Evolutionary conservation across 352 stramenopile genomes (phyloP), one percentile per base, ranked within the genome.

Genomic region (Phytophthora megakarya): DNA sequence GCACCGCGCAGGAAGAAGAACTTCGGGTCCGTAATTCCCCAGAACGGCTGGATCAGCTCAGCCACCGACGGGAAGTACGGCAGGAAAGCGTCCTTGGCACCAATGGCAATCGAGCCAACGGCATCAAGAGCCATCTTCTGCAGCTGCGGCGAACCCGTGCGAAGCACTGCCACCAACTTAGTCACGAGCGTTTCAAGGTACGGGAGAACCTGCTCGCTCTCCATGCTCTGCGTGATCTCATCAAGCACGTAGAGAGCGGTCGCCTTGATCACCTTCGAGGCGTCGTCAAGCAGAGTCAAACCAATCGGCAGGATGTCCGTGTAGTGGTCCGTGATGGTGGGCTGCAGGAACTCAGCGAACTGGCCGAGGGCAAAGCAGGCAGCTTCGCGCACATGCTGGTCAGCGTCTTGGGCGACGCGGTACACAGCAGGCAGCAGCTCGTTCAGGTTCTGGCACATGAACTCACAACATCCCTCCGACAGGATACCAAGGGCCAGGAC

Each of bases 161-260:
- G 92, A 13, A 98, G 80, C 67, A 98, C 96, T 33, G 67, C 75
- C 19, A 98, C 93, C 3, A 99, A 84, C 76, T 98, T 98, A n/a
- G 79, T 90, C 45, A 99, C 94, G 8, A 99, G 80, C 28, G 92
- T 92, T 65, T 98, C 91, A 0, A 99, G 80, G 72, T 99, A 94
- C 19, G 96, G 97, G 47, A 94, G 73, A 30, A 99, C 90, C 56
- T 97, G 93, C 45, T 98, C 81, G 28, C 88, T 96, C 61, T 99
- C 95, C 84, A 99, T 96, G 65, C 91, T 96, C 85, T 99, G 96
- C 55, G 96, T 99, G 74, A 99, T 99, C 79, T 98, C 98, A 78
- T 99, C 97, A 40, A 99, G 84, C 12, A 99, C 96, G 70, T 99
- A 99, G 61, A 98, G 96, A 37, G 92, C 96, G 11, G 96, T 98